These are phyloP conservation scores for Annulohypoxylon stygium DNA, from an alignment of 495 filamentous ascomycete species.

Conservation along the genomic window DNA sequence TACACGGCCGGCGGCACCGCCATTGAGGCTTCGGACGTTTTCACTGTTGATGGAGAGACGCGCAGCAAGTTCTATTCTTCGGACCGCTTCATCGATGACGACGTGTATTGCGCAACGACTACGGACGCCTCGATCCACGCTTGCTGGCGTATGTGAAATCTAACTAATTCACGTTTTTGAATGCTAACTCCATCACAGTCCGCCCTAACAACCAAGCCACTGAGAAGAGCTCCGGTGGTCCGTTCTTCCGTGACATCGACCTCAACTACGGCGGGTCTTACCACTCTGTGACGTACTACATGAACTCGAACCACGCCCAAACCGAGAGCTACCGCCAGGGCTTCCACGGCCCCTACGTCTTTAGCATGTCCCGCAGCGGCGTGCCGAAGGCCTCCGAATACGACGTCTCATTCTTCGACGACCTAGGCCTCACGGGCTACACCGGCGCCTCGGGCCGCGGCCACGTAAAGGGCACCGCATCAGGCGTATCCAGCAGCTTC, in stretches of 20 bases:
- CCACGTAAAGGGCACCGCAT: conserved; percentile 47
- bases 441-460: conserved; percentile 50
- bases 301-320: conserved; percentile 66
- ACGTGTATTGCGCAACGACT: conserved; percentile 63
- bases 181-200: conserved; percentile 52
- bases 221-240: conserved; percentile 63
- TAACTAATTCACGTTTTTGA: not conserved
- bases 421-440: conserved; percentile 48
- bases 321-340: conserved; percentile 52
- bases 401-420: conserved; percentile 54
- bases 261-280: conserved; percentile 64
- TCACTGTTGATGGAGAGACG: conserved; percentile 63
- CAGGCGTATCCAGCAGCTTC: conserved; percentile 47
- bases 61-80: conserved; percentile 71
- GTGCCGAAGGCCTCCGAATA: conserved; percentile 48
- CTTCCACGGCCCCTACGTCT: conserved; percentile 54
- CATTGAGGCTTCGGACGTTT: conserved; percentile 69
- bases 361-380: conserved; percentile 49
- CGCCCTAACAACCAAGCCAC: conserved; percentile 56
- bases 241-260: conserved; percentile 57
- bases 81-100: conserved; percentile 69
- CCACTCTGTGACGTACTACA: conserved; percentile 68
- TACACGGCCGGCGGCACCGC: conserved; percentile 57
- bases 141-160: conserved; percentile 55
- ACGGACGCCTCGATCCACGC: conserved; percentile 53